phyloP scores from a whole-genome alignment of 495 filamentous ascomycete species.

The Xylaria intraflava region DNA sequence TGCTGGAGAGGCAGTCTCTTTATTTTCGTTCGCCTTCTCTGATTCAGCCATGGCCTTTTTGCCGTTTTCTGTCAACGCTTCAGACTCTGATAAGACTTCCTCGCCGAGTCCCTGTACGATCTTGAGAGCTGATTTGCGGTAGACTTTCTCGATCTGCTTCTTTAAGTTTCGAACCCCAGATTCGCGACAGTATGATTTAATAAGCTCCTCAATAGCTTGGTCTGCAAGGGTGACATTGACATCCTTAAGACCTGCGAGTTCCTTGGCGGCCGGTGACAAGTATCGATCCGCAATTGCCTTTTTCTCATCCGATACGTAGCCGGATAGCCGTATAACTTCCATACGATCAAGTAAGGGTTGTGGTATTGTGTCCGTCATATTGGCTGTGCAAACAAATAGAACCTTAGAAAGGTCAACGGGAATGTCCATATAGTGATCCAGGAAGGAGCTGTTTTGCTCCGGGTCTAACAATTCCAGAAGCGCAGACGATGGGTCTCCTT shows the following conservation, averaged over 20 bases:
- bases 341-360: constrained; percentile 92
- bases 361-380: constrained; percentile 98
- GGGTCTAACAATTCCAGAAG: constrained; percentile 92
- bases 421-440: constrained; percentile 99
- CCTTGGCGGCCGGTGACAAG: constrained; percentile 83
- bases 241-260: constrained; percentile 81
- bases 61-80: constrained; percentile 81
- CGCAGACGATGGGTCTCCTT: constrained; percentile 93
- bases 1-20: constrained; percentile 17
- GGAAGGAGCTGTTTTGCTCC: constrained; percentile 94
- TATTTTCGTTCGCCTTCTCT: constrained; percentile 27
- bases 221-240: constrained; percentile 79
- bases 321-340: constrained; percentile 95
- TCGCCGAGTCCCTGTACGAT: constrained; percentile 95
- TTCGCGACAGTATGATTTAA: constrained; percentile 97
- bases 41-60: constrained; percentile 72
- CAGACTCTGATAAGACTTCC: constrained; percentile 69
- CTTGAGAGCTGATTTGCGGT: constrained; percentile 93
- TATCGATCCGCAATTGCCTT: constrained; percentile 96
- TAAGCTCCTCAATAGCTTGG: constrained; percentile 87
- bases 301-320: constrained; percentile 97
- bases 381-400: constrained; percentile 97
- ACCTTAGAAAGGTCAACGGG: constrained; percentile 97
- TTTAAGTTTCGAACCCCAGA: constrained; percentile 96
- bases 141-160: constrained; percentile 99